These are phyloP conservation scores for Hamigera avellanea DNA, from an alignment of 495 filamentous ascomycete species.

Conservation along the genomic window DNA sequence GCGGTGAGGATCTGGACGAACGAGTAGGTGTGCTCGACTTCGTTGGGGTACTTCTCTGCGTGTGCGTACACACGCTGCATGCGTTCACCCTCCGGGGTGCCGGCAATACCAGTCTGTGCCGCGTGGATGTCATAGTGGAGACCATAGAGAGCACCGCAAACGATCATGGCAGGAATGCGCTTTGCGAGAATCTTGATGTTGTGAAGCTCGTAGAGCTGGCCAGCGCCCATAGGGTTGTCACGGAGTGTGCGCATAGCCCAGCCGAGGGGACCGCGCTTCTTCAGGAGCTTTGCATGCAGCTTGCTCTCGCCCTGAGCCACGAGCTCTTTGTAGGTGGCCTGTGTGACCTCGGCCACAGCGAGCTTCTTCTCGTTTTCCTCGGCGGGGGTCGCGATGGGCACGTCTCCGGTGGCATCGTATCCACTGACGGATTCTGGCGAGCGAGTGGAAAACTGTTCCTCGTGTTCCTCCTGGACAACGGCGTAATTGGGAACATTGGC, in stretches of 20 bases:
- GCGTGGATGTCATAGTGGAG: constrained; percentile 64
- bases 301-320: constrained; percentile 34
- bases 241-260: constrained; percentile 63
- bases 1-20: constrained; percentile 68
- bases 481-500: constrained; percentile 44
- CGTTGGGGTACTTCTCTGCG: constrained; percentile 58
- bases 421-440: constrained; percentile 18
- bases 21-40: constrained; percentile 64
- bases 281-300: constrained; percentile 41
- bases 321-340: constrained; percentile 44
- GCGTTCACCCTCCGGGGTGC: constrained; percentile 55
- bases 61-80: constrained; percentile 48
- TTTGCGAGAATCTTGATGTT: constrained; percentile 48
- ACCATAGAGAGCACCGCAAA: constrained; percentile 49
- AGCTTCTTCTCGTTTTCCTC: constrained; percentile 34
- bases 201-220: constrained; percentile 53
- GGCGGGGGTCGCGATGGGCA: constrained; percentile 6
- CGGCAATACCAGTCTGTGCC: constrained; percentile 48
- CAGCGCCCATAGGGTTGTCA: constrained; percentile 55
- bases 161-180: constrained; percentile 48
- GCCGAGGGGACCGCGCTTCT: constrained; percentile 49
- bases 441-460: constrained; percentile 14
- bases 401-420: constrained; percentile 17
- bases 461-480: constrained; percentile 34
- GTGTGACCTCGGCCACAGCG: constrained; percentile 25